A percentile compares a stretch with the other conserved stretches of the same genome.
Evolutionary conservation across 73 alveolate genomes (phyloP).

Genomic region (Paramecium sonneborni): DNA sequence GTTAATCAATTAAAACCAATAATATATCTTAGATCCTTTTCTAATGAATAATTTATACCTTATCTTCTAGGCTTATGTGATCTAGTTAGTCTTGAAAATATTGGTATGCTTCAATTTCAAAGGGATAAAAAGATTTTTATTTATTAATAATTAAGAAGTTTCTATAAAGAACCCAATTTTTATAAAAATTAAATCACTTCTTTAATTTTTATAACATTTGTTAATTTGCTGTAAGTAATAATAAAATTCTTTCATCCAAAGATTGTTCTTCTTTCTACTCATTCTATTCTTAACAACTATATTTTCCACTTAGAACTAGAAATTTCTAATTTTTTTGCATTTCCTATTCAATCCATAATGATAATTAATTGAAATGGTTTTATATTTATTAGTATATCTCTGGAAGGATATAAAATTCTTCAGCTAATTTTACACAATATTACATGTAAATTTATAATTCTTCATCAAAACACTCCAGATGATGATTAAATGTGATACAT

Average conservation of each 20-base stretch:
- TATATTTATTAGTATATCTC: not conserved
- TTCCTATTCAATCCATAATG: not conserved
- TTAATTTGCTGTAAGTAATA: not conserved
- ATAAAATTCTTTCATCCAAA: not conserved
- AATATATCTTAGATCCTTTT: too few species aligned
- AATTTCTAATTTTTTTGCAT: not conserved
- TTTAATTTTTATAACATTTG: not conserved
- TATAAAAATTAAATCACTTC: not conserved
- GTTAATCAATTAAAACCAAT: too few species aligned
- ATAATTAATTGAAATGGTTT: not conserved
- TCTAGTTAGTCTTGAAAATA: constrained; percentile 99
- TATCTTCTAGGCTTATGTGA: too few species aligned
- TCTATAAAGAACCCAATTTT: not conserved
- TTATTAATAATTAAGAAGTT: not conserved
- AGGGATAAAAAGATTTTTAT: not conserved
- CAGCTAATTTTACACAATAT: not conserved
- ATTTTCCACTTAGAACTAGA: not conserved
- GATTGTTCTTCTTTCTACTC: not conserved
- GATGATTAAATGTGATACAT: not conserved
- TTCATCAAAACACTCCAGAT: not conserved
- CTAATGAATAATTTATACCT: too few species aligned
- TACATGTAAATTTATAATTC: not conserved
- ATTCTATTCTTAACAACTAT: not conserved
- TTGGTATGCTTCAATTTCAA: constrained; percentile 95
- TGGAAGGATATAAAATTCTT: not conserved